These are phyloP conservation scores for Penicillium crustosum DNA, from an alignment of 2,329 filamentous ascomycete genomes.

Conservation along the genomic window DNA sequence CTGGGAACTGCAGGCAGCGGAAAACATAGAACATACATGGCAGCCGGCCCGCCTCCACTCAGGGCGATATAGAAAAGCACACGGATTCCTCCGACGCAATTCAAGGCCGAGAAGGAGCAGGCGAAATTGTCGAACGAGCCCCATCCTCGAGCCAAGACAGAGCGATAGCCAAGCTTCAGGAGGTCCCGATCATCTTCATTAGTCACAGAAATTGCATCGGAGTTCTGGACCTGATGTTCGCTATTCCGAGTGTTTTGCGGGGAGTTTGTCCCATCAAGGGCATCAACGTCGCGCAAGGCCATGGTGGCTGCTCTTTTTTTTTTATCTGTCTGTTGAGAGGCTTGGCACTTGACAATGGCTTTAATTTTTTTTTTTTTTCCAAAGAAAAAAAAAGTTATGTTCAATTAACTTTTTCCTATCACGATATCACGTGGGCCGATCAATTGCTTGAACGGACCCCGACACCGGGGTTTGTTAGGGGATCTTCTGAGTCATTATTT, in stretches of 20 bases:
- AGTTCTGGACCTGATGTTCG: neutral
- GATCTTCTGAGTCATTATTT: neutral
- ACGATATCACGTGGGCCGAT: constrained; percentile 15
- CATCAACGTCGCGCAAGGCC: constrained; percentile 4
- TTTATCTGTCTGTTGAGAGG: neutral
- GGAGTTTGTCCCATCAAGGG: constrained; percentile 8
- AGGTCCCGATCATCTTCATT: constrained; percentile 31
- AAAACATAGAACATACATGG: constrained; percentile 18
- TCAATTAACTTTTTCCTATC: constrained; percentile 10
- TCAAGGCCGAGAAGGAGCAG: constrained; percentile 30
- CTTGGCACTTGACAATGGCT: neutral
- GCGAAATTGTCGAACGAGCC: constrained; percentile 31
- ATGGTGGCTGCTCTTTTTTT: constrained; percentile 1
- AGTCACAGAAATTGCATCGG: constrained; percentile 12
- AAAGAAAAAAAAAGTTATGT: neutral
- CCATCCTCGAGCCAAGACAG: constrained; percentile 29
- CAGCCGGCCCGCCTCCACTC: constrained; percentile 27
- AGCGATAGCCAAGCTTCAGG: constrained; percentile 27
- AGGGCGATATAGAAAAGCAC: constrained; percentile 32
- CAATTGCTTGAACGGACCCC: constrained; percentile 10
- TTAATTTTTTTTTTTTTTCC: neutral
- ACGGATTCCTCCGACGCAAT: constrained; percentile 31
- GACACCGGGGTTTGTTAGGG: constrained; percentile 1
- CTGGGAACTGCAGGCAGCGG: neutral
- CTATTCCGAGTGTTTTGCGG: constrained; percentile 9